Base-by-base conservation (phyloP, 2,329 filamentous ascomycete genomes). In the Thermochaetoides dissita region DNA sequence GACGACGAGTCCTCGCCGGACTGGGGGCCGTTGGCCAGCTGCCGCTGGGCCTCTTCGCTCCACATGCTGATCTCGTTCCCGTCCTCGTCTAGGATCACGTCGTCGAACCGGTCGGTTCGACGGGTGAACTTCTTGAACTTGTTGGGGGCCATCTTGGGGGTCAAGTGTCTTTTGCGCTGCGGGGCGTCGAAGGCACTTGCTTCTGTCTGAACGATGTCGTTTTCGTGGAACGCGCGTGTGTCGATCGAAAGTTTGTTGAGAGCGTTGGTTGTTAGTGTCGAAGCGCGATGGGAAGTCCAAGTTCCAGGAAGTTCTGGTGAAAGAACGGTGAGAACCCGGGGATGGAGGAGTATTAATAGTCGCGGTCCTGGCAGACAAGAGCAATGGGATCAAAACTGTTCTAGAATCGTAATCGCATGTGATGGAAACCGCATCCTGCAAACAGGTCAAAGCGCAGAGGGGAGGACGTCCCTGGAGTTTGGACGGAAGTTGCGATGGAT, bases 91-190 rank as follows among this genome's bases (percentile, higher is more conserved):
- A 17, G 12, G 36, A 46, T 51, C 41, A 9, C 17, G 24, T 11
- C 5, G 6, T 36, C 30, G 11, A 4, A 6, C 6, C 39, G 56
- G 73, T 54, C 66, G 89, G 89, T 88, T 72, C 89, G 89, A 65
- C 89, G 76, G 54, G 85, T 87, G 53, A 82, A 86, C 70, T 95
- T 96, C 68, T 79, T 84, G 63, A 89, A 94, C 67, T 96, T 96
- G 64, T 85, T 87, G 59, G 86, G 74, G 50, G 80, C 71, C 60
- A 61, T 68, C 34, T 61, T 55, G 49, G 67, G 68, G 69, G 63
- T 47, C 45, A 56, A 41, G 71, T 39, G 17, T 54, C 64, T 41
- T 45, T 45, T 45, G 36, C 43, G 46, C 36, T n/a, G 44, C 29
- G 39, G 42, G 36, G n/a, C 7, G 10, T n/a, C 31, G 38, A 12